These are phyloP conservation scores for Mortierella sp. DNA, from an alignment of 371 early-diverging fungal species.

Conservation along the genomic window DNA sequence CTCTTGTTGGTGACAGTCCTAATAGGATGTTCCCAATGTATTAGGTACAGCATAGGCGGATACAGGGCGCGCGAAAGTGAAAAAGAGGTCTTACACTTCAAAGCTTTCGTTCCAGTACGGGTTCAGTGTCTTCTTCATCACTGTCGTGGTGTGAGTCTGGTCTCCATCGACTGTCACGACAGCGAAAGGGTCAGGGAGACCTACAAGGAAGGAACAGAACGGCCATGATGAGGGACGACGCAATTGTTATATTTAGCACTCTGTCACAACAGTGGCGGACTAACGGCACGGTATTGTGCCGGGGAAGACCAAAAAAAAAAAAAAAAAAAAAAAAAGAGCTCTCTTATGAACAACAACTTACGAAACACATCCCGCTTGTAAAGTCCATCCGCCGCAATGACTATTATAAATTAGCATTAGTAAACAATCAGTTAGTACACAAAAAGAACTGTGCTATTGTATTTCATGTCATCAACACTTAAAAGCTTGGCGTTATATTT, in stretches of 20 bases:
- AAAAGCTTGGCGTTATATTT: too few relatives aligned
- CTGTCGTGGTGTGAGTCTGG: slow-evolving; percentile 84
- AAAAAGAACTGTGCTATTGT: too few relatives aligned
- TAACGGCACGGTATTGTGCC: background rate
- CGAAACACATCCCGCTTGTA: slow-evolving; percentile 92
- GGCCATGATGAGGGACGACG: background rate
- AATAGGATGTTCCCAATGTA: too few relatives aligned
- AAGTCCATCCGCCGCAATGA: slow-evolving; percentile 93
- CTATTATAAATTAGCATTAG: slow-evolving; percentile 47
- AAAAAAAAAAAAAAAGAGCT: background rate
- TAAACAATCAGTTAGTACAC: too few relatives aligned
- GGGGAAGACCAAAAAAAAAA: too few relatives aligned
- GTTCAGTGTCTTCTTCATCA: slow-evolving; percentile 80
- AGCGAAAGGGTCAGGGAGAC: slow-evolving; percentile 86
- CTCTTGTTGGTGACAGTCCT: slow-evolving; percentile 80
- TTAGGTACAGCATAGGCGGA: background rate
- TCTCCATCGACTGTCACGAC: slow-evolving; percentile 92
- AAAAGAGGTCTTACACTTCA: slow-evolving; percentile 62
- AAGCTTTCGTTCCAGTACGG: slow-evolving; percentile 88
- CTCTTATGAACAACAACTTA: slow-evolving; percentile 57
- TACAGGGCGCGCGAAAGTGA: background rate
- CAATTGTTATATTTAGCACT: background rate
- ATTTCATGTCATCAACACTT: background rate
- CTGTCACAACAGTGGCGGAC: too few relatives aligned
- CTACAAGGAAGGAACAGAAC: slow-evolving; percentile 30